Percentiles rank a stretch among this genome's conserved stretches.
These are phyloP conservation scores for Penicillium taxi DNA, from an alignment of 495 filamentous ascomycete species.

Conservation along the genomic window DNA sequence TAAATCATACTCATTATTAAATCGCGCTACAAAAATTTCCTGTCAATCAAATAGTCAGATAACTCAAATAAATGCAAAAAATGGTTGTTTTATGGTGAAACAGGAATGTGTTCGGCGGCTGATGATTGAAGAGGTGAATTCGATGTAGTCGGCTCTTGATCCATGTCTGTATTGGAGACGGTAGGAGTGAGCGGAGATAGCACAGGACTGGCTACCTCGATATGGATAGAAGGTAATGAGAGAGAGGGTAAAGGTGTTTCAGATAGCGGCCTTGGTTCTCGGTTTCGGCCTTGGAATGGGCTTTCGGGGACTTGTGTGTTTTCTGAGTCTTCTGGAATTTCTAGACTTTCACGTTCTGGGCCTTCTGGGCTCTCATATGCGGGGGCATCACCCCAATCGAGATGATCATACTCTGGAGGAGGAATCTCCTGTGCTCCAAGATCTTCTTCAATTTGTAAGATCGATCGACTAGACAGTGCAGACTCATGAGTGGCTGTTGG, in stretches of 20 bases:
- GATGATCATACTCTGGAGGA: slow-evolving; percentile 36
- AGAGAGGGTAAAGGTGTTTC: not conserved
- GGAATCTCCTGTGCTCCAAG: slow-evolving; percentile 29
- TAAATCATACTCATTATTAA: slow-evolving; percentile 15
- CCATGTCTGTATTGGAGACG: slow-evolving; percentile 7
- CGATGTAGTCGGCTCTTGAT: slow-evolving; percentile 3
- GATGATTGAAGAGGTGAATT: slow-evolving; percentile 6
- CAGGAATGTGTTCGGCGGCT: not conserved
- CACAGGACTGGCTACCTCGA: slow-evolving; percentile 32
- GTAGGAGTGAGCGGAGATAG: slow-evolving; percentile 27
- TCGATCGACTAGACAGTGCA: slow-evolving; percentile 14
- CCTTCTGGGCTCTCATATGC: slow-evolving; percentile 34
- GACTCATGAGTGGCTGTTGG: slow-evolving; percentile 19
- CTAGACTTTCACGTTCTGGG: slow-evolving; percentile 11
- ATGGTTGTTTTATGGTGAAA: slow-evolving; percentile 9
- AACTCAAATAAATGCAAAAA: not conserved
- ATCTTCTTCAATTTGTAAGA: slow-evolving; percentile 28
- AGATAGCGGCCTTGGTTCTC: slow-evolving; percentile 9
- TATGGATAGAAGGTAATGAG: slow-evolving; percentile 34
- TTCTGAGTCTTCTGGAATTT: too few species aligned
- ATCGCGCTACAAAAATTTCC: not conserved
- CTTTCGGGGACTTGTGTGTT: too few species aligned
- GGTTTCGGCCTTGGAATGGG: not conserved
- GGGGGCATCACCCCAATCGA: slow-evolving; percentile 46
- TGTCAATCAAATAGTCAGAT: not conserved